Percentiles rank a stretch among this genome's conserved stretches.
These are phyloP conservation scores for Penicillium antarcticum DNA, from an alignment of 495 filamentous ascomycete genomes.

Conservation along the genomic window DNA sequence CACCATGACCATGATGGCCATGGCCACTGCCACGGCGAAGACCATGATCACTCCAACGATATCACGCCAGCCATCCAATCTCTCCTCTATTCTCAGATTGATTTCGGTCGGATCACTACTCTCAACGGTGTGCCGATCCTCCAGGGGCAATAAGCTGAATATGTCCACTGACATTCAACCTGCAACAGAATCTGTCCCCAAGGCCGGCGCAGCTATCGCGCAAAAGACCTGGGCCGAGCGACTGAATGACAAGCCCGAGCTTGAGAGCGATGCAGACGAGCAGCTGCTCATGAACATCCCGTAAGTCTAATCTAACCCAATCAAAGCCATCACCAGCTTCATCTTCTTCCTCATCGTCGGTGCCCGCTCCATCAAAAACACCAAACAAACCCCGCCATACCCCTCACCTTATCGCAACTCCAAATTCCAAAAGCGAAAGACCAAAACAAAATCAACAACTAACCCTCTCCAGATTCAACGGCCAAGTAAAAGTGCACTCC, in stretches of 20 bases:
- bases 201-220: conserved; percentile 71
- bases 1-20: conserved; percentile 41
- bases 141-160: background rate
- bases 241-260: conserved; percentile 63
- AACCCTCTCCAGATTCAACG: conserved; percentile 68
- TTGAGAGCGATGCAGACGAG: conserved; percentile 85
- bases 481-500: conserved; percentile 86
- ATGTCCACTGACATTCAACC: conserved; percentile 3
- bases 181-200: conserved; percentile 49
- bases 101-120: conserved; percentile 81
- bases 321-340: too few relatives aligned
- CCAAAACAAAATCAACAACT: conserved; percentile 7
- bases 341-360: background rate
- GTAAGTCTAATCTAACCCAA: conserved; percentile 50
- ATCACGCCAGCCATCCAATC: conserved; percentile 84
- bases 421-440: background rate
- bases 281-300: conserved; percentile 90
- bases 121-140: conserved; percentile 58
- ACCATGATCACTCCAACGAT: conserved; percentile 85
- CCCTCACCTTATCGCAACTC: conserved; percentile 19
- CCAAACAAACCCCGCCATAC: conserved; percentile 20
- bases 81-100: conserved; percentile 84
- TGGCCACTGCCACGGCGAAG: conserved; percentile 40
- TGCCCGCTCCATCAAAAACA: background rate
- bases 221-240: conserved; percentile 88